Evolutionary conservation across 208 protist species (phyloP).

Genomic region (Leptomonas seymouri): DNA sequence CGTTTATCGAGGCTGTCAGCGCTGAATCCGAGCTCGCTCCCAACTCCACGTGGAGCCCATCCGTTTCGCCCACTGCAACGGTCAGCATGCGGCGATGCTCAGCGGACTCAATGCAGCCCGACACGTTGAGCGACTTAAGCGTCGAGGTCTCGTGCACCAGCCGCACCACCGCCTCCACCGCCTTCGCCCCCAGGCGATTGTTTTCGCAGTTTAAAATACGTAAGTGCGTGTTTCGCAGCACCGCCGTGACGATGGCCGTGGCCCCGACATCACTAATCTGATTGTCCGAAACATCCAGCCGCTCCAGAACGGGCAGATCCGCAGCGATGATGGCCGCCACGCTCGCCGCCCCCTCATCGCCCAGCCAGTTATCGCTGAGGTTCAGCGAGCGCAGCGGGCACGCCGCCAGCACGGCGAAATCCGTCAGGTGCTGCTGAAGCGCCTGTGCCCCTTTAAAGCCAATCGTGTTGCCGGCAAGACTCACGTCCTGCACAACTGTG

Average conservation of each 20-base stretch:
- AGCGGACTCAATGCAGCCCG: slow-evolving; percentile 49
- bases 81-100: slow-evolving; percentile 64
- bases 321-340: slow-evolving; percentile 66
- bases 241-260: slow-evolving; percentile 48
- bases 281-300: slow-evolving; percentile 74
- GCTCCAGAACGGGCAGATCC: slow-evolving; percentile 55
- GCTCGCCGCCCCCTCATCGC: slow-evolving; percentile 78
- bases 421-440: slow-evolving; percentile 46
- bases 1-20: slow-evolving; percentile 10
- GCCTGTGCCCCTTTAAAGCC: slow-evolving; percentile 73
- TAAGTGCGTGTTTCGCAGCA: slow-evolving; percentile 66
- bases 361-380: slow-evolving; percentile 77
- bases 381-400: slow-evolving; percentile 56
- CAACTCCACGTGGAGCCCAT: slow-evolving; percentile 77
- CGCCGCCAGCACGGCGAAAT: slow-evolving; percentile 26
- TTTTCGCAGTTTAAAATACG: slow-evolving; percentile 51
- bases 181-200: slow-evolving; percentile 69
- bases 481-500: slow-evolving; percentile 64
- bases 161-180: slow-evolving; percentile 48
- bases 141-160: slow-evolving; percentile 60
- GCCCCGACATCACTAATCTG: slow-evolving; percentile 68
- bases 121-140: slow-evolving; percentile 81
- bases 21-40: slow-evolving; percentile 50
- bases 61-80: slow-evolving; percentile 59
- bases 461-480: slow-evolving; percentile 78